Evolutionary conservation across 257 asterid genomes (phyloP).

Genomic region (Fraxinus anomala): DNA sequence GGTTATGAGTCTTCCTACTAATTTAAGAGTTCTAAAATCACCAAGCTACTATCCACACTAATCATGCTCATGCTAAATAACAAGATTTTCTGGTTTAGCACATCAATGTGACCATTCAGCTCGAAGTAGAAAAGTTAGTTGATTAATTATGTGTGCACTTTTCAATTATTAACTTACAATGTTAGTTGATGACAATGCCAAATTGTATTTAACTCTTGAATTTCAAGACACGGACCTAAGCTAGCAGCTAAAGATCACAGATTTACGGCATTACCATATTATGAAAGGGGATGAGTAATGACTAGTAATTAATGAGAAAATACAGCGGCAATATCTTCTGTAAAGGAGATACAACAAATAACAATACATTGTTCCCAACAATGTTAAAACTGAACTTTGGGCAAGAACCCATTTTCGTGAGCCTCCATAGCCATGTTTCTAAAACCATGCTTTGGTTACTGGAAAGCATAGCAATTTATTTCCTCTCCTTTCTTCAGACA

Average conservation of each 20-base stretch:
- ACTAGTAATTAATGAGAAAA: neutral
- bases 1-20: no score
- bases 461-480: constrained; percentile 5
- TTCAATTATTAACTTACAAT: neutral
- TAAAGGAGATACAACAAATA: constrained; percentile 5
- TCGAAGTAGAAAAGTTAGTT: neutral
- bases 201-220: constrained; percentile 12
- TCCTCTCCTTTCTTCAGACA: neutral
- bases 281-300: neutral
- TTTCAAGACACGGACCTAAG: constrained; percentile 3
- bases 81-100: neutral
- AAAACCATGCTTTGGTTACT: neutral
- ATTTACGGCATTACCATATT: neutral
- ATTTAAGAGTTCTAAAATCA: neutral
- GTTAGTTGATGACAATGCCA: neutral
- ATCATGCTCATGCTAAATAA: neutral
- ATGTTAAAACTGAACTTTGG: neutral
- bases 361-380: neutral
- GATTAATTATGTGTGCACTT: neutral
- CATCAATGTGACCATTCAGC: neutral
- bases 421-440: neutral
- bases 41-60: neutral
- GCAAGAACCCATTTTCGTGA: neutral
- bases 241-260: neutral
- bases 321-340: neutral